Conservation (phyloP, 2,329 filamentous ascomycete species). For the Phaeoacremonium minimum region DNA sequence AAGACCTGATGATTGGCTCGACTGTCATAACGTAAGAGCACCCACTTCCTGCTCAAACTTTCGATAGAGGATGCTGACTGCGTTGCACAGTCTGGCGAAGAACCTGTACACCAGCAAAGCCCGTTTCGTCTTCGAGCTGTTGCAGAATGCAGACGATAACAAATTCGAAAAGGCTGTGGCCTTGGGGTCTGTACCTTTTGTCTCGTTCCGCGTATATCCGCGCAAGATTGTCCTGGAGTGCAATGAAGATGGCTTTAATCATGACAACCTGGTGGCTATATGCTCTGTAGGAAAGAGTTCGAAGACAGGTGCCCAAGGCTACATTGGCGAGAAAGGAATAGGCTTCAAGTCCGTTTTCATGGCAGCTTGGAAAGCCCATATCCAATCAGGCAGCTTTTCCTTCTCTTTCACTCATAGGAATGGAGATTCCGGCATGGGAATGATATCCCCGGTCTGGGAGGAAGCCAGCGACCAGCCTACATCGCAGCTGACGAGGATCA, state of each 20-base stretch:
- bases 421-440: slow-evolving; percentile 35
- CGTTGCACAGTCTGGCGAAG: slow-evolving; percentile 27
- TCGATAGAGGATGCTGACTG: background rate
- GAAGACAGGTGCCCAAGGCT: slow-evolving; percentile 32
- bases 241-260: slow-evolving; percentile 43
- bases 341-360: slow-evolving; percentile 49
- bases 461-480: background rate
- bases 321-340: slow-evolving; percentile 47
- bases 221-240: slow-evolving; percentile 38
- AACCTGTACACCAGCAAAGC: slow-evolving; percentile 37
- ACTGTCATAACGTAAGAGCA: slow-evolving; percentile 1
- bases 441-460: slow-evolving; percentile 21
- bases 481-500: slow-evolving; percentile 7
- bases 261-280: slow-evolving; percentile 36
- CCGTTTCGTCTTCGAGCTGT: slow-evolving; percentile 46
- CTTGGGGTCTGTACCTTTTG: slow-evolving; percentile 17
- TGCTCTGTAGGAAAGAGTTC: slow-evolving; percentile 41
- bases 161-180: slow-evolving; percentile 21
- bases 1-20: background rate
- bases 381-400: slow-evolving; percentile 36
- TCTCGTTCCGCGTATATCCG: slow-evolving; percentile 28
- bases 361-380: slow-evolving; percentile 35
- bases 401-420: slow-evolving; percentile 36
- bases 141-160: slow-evolving; percentile 53
- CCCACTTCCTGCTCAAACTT: background rate